Evolutionary conservation across 257 asterid species (phyloP), one percentile per base, ranked within the genome.

Genomic region (Rauvolfia tetraphylla): DNA sequence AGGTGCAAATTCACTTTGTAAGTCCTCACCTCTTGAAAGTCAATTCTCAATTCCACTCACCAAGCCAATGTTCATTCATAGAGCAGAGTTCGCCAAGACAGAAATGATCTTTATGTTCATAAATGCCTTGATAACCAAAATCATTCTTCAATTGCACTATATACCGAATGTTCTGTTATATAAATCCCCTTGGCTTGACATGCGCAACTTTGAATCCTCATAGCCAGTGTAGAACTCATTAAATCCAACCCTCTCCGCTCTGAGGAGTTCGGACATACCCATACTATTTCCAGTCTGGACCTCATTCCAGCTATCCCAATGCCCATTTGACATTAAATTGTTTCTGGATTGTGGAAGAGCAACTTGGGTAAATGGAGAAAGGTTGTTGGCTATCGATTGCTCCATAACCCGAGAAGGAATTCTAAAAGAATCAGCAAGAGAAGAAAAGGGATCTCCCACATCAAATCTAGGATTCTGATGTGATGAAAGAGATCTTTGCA

Each of bases 261-360:
- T 83, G 73, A 81, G 96, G 72, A 90, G 83, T 53, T 94, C 97
- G 59, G 93, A 89, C 89, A 89, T 81, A 17, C 89, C 90, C 86
- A 89, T 62, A 76, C 87, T 87, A 79, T 88, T 87, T 54, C 85
- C 95, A 73, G 86, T 79, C 79, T 84, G 97, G 53, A 82, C 85
- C 70, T 86, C 95, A 84, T 84, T 90, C 97, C 96, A 89, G 71
- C 92, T 85, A 72, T 93, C 92, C 97, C 96, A 91, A 66, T 87
- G 99, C 73, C 97, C 95, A 83, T 90, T 90, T 72, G 98, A 81
- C 77, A 88, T 54, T 69, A 87, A 66, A 77, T 90, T 85, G 62
- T 83, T 89, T 79, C 97, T 88, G 63, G 91, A 79, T 81, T 87
- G 97, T 27, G 92, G 86, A 57, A 79, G 68, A 84, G 71, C 81